These are phyloP conservation scores for Ascochyta pisi DNA, from an alignment of 2,329 filamentous ascomycete genomes.

Conservation along the genomic window DNA sequence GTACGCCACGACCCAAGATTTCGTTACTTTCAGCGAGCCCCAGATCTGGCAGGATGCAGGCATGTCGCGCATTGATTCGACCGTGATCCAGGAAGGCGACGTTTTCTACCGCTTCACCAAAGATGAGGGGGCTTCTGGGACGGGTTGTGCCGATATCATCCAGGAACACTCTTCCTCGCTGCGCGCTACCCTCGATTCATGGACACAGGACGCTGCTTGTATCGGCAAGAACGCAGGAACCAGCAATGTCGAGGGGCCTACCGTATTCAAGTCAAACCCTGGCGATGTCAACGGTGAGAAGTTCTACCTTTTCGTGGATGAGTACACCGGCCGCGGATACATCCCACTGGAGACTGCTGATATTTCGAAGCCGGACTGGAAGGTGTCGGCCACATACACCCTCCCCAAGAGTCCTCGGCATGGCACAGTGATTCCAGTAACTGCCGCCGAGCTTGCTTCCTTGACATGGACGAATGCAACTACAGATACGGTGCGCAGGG, in stretches of 20 bases:
- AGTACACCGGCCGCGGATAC: slow-evolving; percentile 60
- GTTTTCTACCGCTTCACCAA: slow-evolving; percentile 63
- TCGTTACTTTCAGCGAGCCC: slow-evolving; percentile 58
- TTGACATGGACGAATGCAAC: slow-evolving; percentile 30
- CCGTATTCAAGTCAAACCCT: slow-evolving; percentile 59
- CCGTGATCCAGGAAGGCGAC: slow-evolving; percentile 54
- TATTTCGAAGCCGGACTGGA: slow-evolving; percentile 59
- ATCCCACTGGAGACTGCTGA: slow-evolving; percentile 61
- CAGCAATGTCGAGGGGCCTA: slow-evolving; percentile 59
- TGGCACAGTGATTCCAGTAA: slow-evolving; percentile 62
- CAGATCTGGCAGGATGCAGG: slow-evolving; percentile 61
- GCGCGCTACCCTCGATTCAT: slow-evolving; percentile 51
- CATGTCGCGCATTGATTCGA: slow-evolving; percentile 61
- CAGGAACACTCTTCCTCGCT: slow-evolving; percentile 57
- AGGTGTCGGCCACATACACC: slow-evolving; percentile 54
- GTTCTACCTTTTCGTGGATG: slow-evolving; percentile 64
- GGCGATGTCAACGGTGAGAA: slow-evolving; percentile 60
- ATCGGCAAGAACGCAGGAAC: slow-evolving; percentile 61
- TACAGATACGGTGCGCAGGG: neutral
- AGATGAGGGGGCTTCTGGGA: slow-evolving; percentile 58
- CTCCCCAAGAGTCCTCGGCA: slow-evolving; percentile 61
- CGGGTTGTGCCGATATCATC: slow-evolving; percentile 63
- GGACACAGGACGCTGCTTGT: slow-evolving; percentile 56
- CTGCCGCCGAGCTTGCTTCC: slow-evolving; percentile 53
- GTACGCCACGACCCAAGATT: slow-evolving; percentile 59